phyloP scores from a whole-genome alignment of 331 rosid genomes.

The Ulmus americana region DNA sequence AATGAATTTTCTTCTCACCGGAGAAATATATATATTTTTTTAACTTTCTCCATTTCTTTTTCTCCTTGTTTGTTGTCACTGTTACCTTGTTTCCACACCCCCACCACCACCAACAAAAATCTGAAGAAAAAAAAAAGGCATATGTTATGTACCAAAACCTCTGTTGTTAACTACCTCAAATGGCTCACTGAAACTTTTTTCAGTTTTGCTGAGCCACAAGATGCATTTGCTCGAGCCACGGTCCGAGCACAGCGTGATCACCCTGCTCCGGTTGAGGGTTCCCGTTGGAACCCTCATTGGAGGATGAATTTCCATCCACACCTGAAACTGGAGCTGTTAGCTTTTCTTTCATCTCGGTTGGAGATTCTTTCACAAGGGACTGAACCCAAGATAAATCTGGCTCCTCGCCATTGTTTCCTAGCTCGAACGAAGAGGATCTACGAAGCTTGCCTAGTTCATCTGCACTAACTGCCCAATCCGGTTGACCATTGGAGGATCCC shows the following conservation, averaged over 20 bases:
- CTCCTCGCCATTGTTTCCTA: constrained; percentile 79
- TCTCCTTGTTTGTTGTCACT: constrained; percentile 41
- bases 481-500: constrained; percentile 67
- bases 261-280: constrained; percentile 51
- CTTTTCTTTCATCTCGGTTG: constrained; percentile 67
- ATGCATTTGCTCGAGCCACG: constrained; percentile 86
- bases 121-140: constrained; percentile 34
- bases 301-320: constrained; percentile 31
- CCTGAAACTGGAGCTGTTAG: constrained; percentile 29
- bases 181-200: constrained; percentile 33
- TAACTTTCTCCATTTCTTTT: constrained; percentile 30
- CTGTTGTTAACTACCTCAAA: constrained; percentile 47
- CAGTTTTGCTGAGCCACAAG: constrained; percentile 92
- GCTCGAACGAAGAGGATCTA: constrained; percentile 78
- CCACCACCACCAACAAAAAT: constrained; percentile 50
- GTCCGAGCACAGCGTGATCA: constrained; percentile 76
- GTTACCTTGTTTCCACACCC: constrained; percentile 32
- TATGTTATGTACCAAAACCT: constrained; percentile 51
- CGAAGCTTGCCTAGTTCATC: constrained; percentile 71
- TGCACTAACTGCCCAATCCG: constrained; percentile 71
- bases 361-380: constrained; percentile 88
- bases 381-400: constrained; percentile 97
- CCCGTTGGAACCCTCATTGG: constrained; percentile 40
- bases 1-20: constrained; percentile 37
- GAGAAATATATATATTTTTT: background rate